Conservation (phyloP, 805 yeast genomes). For the Metschnikowia henanensis region DNA sequence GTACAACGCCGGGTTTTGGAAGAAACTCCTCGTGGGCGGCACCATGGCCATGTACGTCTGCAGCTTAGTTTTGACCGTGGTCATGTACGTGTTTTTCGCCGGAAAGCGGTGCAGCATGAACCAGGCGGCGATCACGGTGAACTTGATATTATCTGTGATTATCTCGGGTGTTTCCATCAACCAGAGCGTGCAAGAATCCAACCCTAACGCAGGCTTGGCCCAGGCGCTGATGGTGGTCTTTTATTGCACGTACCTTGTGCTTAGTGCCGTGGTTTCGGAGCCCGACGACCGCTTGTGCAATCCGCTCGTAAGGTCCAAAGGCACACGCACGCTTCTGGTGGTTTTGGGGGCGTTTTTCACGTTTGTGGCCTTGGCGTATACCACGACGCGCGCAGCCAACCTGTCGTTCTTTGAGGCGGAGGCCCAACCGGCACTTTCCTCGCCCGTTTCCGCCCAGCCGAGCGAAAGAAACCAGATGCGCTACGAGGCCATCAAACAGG, state of each 20-base stretch:
- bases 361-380: constrained; percentile 92
- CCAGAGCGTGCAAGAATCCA: constrained; percentile 84
- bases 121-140: constrained; percentile 80
- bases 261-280: constrained; percentile 93
- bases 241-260: constrained; percentile 86
- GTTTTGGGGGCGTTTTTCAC: constrained; percentile 92
- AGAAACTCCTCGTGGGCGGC: constrained; percentile 77
- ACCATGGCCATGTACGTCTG: constrained; percentile 82
- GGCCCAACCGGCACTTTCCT: constrained; percentile 33
- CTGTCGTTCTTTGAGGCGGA: constrained; percentile 40
- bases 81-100: constrained; percentile 85
- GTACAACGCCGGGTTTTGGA: constrained; percentile 65
- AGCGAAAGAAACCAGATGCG: constrained; percentile 68
- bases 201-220: constrained; percentile 95
- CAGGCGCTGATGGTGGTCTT: constrained; percentile 95
- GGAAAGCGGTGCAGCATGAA: constrained; percentile 83
- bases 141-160: constrained; percentile 61
- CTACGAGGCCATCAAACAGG: constrained; percentile 84
- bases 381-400: constrained; percentile 96
- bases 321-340: constrained; percentile 87
- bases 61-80: constrained; percentile 65
- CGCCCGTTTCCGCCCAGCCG: constrained; percentile 44
- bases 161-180: constrained; percentile 73
- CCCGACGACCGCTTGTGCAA: constrained; percentile 94
- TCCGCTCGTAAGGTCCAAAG: constrained; percentile 84